Percentiles rank a stretch among this genome's conserved stretches.
Conservation (phyloP, 1,284 basidiomycete species). For the Phlebopus sp. region DNA sequence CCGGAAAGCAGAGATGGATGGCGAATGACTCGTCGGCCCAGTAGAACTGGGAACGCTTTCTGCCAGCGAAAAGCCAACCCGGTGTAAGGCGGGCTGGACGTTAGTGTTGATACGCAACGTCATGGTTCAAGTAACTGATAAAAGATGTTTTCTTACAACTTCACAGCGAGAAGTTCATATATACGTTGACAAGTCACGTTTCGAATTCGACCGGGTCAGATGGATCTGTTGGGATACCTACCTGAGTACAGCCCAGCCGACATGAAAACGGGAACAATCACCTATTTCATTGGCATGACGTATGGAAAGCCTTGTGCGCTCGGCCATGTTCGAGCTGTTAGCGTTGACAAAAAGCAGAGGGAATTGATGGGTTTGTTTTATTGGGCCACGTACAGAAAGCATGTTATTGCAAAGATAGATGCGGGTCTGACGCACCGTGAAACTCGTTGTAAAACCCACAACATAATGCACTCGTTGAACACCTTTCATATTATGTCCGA, state of each 20-base stretch:
- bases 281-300: conserved; percentile 16
- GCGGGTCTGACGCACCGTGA: conserved; percentile 15
- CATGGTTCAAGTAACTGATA: conserved; percentile 22
- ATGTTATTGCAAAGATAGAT: neutral
- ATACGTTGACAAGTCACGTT: conserved; percentile 24
- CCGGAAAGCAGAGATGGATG: conserved; percentile 20
- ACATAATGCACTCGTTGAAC: conserved; percentile 5
- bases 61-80: conserved; percentile 16
- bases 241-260: conserved; percentile 10
- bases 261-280: conserved; percentile 11
- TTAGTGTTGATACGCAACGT: conserved; percentile 30
- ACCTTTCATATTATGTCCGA: conserved; percentile 19
- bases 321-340: conserved; percentile 10
- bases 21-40: conserved; percentile 12
- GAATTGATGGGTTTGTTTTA: conserved; percentile 1
- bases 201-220: conserved; percentile 19
- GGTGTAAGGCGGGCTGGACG: conserved; percentile 20
- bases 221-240: conserved; percentile 11
- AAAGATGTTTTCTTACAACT: neutral
- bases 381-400: conserved; percentile 11
- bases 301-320: conserved; percentile 19
- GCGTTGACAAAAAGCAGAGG: conserved; percentile 8
- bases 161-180: conserved; percentile 11
- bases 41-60: conserved; percentile 14
- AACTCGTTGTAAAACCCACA: conserved; percentile 4